A percentile compares a stretch with the other conserved stretches of the same genome.
Conservation (phyloP, 2,329 filamentous ascomycete genomes). For the Fusarium nisikadoi region DNA sequence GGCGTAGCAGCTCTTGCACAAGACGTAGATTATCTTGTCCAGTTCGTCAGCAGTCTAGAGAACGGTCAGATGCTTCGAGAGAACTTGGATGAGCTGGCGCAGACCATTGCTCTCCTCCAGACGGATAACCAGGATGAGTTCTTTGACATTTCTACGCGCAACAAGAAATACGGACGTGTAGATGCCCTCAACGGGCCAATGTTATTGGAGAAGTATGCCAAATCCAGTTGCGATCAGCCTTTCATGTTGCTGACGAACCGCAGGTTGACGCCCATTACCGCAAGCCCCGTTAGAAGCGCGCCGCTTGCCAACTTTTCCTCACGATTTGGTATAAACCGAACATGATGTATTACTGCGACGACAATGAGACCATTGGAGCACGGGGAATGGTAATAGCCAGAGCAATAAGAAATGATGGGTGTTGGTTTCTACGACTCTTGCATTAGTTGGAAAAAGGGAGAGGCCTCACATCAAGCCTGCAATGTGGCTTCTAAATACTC, state of each 20-base stretch:
- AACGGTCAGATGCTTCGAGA: constrained; percentile 86
- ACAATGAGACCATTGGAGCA: constrained; percentile 4
- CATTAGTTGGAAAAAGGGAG: background rate
- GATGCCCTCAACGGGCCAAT: constrained; percentile 90
- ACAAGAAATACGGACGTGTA: constrained; percentile 93
- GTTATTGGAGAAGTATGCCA: constrained; percentile 85
- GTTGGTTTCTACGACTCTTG: background rate
- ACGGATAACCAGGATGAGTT: constrained; percentile 95
- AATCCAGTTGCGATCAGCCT: background rate
- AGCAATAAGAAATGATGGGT: background rate
- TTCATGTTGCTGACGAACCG: constrained; percentile 31
- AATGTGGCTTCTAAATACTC: too few relatives aligned
- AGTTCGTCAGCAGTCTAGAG: constrained; percentile 87
- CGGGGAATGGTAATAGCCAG: background rate
- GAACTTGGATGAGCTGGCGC: constrained; percentile 91
- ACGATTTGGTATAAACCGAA: constrained; percentile 72
- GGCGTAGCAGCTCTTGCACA: constrained; percentile 83
- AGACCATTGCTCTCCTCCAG: constrained; percentile 90
- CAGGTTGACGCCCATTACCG: constrained; percentile 73
- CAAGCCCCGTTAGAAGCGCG: constrained; percentile 67
- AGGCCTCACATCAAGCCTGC: too few relatives aligned
- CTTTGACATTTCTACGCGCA: constrained; percentile 88
- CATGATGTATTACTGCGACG: constrained; percentile 14
- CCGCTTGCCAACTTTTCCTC: constrained; percentile 79
- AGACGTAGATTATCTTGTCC: constrained; percentile 84